phyloP scores from a whole-genome alignment of 164 flowering plant species.

The Macadamia tetraphylla region DNA sequence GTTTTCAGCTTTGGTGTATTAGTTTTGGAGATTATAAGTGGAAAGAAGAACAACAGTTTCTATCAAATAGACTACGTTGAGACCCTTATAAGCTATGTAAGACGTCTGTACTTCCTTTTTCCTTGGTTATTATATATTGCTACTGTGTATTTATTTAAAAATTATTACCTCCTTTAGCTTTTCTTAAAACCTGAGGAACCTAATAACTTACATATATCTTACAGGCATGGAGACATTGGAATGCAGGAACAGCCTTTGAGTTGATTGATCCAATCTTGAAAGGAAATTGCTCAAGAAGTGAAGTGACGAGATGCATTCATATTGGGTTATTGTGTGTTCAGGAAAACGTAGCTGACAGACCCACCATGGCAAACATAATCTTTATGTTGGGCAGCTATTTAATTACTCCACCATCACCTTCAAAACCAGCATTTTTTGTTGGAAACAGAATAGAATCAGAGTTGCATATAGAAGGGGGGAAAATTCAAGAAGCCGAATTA shows the following conservation, averaged over 20 bases:
- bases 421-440: slow-evolving; percentile 24
- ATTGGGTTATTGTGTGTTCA: too few relatives aligned
- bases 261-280: too few relatives aligned
- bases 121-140: not conserved
- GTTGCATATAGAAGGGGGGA: too few relatives aligned
- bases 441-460: not conserved
- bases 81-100: slow-evolving; percentile 9
- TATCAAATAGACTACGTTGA: not conserved
- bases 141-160: too few relatives aligned
- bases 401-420: slow-evolving; percentile 26
- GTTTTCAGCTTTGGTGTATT: slow-evolving; percentile 11
- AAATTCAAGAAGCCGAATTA: not conserved
- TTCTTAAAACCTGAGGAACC: too few relatives aligned
- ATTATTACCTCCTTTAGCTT: too few relatives aligned
- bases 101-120: not conserved
- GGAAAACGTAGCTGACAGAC: too few relatives aligned
- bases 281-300: too few relatives aligned
- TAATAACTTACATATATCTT: not conserved
- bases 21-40: slow-evolving; percentile 23
- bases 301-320: too few relatives aligned
- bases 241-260: slow-evolving; percentile 13
- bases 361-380: too few relatives aligned
- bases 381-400: slow-evolving; percentile 35
- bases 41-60: slow-evolving; percentile 10
- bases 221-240: slow-evolving; percentile 53